phyloP scores from a whole-genome alignment of 83 land plant species.

The Isoetes engelmannii region DNA sequence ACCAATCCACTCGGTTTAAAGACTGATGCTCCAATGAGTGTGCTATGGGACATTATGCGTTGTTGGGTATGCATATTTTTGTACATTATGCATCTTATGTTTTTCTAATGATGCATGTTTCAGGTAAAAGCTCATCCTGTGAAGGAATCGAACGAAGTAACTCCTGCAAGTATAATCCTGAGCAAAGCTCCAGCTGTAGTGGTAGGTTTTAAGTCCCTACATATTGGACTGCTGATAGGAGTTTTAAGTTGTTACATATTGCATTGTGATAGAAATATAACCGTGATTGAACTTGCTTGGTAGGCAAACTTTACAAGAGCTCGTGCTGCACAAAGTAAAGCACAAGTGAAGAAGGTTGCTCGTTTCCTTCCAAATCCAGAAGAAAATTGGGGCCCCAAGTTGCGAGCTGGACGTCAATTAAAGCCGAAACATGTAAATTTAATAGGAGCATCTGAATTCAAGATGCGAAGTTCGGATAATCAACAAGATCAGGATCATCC shows the following conservation, averaged over 20 bases:
- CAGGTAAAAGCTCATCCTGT: neutral
- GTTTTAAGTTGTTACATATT: neutral
- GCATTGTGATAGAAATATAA: neutral
- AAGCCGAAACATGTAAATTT: conserved; percentile 75
- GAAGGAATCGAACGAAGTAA: neutral
- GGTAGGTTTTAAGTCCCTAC: conserved; percentile 29
- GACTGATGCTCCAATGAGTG: conserved; percentile 93
- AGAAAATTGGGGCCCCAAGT: conserved; percentile 95
- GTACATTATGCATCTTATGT: conserved; percentile 4
- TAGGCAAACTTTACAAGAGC: conserved; percentile 94
- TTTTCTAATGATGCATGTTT: neutral
- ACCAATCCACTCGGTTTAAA: conserved; percentile 82
- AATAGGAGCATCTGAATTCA: conserved; percentile 55
- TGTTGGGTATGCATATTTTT: conserved; percentile 71
- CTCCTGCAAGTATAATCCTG: conserved; percentile 50
- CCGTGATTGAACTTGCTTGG: neutral
- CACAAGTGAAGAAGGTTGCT: conserved; percentile 74
- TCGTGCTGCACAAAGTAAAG: conserved; percentile 83
- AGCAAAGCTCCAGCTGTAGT: conserved; percentile 69
- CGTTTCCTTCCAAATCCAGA: conserved; percentile 97
- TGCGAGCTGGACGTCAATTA: conserved; percentile 85
- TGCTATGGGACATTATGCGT: conserved; percentile 99
- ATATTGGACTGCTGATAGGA: neutral
- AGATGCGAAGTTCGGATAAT: too few relatives aligned
- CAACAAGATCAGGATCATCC: too few relatives aligned